Evolutionary conservation across 768 basidiomycete genomes (phyloP).

Genomic region (Termitomyces titanicus): DNA sequence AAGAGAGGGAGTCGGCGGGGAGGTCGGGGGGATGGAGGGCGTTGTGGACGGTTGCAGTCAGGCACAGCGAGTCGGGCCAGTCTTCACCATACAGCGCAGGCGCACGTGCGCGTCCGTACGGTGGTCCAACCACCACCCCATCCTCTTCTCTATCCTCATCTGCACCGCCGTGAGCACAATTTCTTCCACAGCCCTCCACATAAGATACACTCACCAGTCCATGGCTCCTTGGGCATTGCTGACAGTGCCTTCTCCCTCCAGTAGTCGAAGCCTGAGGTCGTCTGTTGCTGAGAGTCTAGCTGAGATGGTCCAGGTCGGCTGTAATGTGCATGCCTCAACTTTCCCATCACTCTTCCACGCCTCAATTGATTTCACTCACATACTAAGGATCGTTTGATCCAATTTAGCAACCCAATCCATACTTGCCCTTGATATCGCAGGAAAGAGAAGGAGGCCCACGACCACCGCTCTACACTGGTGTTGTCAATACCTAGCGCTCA

Average conservation of each 20-base stretch:
- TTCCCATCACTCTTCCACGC: constrained; percentile 19
- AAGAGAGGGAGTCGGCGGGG: constrained; percentile 24
- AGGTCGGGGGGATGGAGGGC: constrained; percentile 1
- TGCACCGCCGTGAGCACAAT: constrained; percentile 6
- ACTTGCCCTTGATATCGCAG: neutral
- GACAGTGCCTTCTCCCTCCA: constrained; percentile 35
- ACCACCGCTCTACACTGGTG: too few relatives aligned
- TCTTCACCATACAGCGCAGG: constrained; percentile 22
- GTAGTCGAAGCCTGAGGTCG: constrained; percentile 15
- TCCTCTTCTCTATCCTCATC: constrained; percentile 23
- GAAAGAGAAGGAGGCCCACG: too few relatives aligned
- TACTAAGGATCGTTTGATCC: constrained; percentile 1
- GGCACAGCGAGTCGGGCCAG: constrained; percentile 19
- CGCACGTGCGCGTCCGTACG: constrained; percentile 34
- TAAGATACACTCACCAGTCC: constrained; percentile 9
- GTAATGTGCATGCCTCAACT: constrained; percentile 3
- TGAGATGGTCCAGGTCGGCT: constrained; percentile 12
- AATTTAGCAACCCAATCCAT: neutral
- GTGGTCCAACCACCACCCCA: constrained; percentile 17
- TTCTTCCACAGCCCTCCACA: neutral
- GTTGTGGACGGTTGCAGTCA: constrained; percentile 1
- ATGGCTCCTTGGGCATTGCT: constrained; percentile 25
- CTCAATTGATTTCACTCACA: constrained; percentile 11
- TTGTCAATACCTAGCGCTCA: neutral
- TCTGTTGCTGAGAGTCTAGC: constrained; percentile 7